These are phyloP conservation scores for Calonectria multiphialidica DNA, from an alignment of 2,329 filamentous ascomycete genomes.

Conservation along the genomic window DNA sequence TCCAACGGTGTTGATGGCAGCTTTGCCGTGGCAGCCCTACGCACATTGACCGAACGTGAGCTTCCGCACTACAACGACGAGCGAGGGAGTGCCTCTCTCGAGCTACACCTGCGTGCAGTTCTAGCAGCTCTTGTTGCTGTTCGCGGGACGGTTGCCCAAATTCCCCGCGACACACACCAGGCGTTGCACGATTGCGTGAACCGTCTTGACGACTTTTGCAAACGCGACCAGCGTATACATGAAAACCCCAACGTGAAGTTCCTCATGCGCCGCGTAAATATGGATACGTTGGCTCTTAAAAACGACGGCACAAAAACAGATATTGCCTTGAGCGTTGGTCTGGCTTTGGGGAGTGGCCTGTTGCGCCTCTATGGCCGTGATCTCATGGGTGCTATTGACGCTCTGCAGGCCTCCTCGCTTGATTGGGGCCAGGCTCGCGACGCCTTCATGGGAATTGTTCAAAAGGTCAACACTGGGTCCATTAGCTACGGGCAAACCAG, in stretches of 20 bases:
- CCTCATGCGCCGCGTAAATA: background rate
- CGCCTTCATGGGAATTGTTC: background rate
- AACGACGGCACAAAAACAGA: background rate
- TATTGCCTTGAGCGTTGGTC: background rate
- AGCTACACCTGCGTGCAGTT: background rate
- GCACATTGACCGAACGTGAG: background rate
- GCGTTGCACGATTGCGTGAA: background rate
- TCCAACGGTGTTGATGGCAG: background rate
- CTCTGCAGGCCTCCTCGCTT: background rate
- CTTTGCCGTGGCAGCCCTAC: background rate
- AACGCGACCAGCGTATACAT: background rate
- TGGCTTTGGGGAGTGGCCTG: background rate
- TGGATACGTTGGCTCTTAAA: background rate
- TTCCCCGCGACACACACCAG: background rate
- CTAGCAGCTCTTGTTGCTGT: background rate
- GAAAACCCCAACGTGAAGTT: background rate
- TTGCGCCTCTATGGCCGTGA: background rate
- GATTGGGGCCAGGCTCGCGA: background rate
- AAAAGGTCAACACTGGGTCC: background rate
- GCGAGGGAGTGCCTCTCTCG: background rate
- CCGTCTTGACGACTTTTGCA: background rate
- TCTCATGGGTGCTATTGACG: background rate
- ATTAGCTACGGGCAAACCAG: background rate
- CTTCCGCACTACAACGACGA: background rate
- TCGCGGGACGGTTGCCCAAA: background rate